Evolutionary conservation across 2,329 filamentous ascomycete genomes (phyloP).

Genomic region (Cladophialophora bantiana): DNA sequence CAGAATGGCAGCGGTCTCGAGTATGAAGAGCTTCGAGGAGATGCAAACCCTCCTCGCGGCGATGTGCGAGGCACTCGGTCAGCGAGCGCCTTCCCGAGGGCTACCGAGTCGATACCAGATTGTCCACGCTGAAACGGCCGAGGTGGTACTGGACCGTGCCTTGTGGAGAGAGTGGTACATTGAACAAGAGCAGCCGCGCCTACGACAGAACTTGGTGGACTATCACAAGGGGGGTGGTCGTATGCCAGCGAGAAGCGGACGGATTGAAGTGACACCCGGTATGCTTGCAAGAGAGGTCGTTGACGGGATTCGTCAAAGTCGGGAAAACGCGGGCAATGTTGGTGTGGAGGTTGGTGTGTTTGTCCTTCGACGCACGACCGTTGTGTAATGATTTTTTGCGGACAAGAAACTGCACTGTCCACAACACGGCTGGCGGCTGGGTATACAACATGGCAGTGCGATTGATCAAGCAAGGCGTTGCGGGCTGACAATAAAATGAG

Average conservation of each 20-base stretch:
- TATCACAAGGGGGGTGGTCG: constrained; percentile 43
- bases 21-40: constrained; percentile 62
- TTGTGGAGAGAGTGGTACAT: constrained; percentile 71
- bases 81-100: constrained; percentile 42
- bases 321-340: constrained; percentile 49
- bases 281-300: constrained; percentile 66
- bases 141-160: constrained; percentile 58
- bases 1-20: constrained; percentile 60
- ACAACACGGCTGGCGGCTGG: constrained; percentile 7
- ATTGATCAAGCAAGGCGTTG: constrained; percentile 30
- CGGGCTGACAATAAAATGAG: constrained; percentile 16
- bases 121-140: constrained; percentile 59
- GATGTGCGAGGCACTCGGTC: constrained; percentile 50
- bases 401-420: constrained; percentile 14
- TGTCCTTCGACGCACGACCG: constrained; percentile 52
- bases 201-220: constrained; percentile 51
- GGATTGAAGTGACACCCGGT: constrained; percentile 59
- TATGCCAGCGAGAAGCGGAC: constrained; percentile 45
- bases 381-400: constrained; percentile 27
- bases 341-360: constrained; percentile 58
- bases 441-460: constrained; percentile 7
- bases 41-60: constrained; percentile 53
- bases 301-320: constrained; percentile 61
- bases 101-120: constrained; percentile 51
- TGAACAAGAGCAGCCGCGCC: constrained; percentile 67